A percentile compares a stretch with the other conserved stretches of the same genome.
Evolutionary conservation across 208 protist genomes (phyloP).

Genomic region (Acanthamoeba healyi): DNA sequence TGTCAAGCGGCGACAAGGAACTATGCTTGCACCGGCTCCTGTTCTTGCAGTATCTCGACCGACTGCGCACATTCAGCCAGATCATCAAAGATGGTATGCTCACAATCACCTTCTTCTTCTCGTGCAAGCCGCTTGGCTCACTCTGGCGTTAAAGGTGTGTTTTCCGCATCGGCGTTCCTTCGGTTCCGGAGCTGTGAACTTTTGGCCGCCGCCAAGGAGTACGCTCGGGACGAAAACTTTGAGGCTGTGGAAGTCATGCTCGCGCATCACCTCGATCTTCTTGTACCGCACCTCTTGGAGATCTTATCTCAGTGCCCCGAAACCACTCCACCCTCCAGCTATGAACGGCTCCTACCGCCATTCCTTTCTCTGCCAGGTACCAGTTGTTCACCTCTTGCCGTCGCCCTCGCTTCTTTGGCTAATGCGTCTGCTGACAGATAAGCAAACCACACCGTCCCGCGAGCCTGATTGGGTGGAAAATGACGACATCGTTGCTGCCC

Average conservation of each 20-base stretch:
- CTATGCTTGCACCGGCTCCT: slow-evolving; percentile 65
- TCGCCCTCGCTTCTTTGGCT: too few relatives aligned
- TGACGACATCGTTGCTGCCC: not conserved
- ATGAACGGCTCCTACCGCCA: slow-evolving; percentile 47
- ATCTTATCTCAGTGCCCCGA: slow-evolving; percentile 41
- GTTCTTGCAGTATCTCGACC: slow-evolving; percentile 50
- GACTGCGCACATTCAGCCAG: not conserved
- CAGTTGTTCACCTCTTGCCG: too few relatives aligned
- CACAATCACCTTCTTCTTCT: not conserved
- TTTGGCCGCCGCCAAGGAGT: not conserved
- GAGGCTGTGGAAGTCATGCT: slow-evolving; percentile 16
- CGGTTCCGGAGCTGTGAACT: slow-evolving; percentile 54
- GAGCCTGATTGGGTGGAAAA: slow-evolving; percentile 60
- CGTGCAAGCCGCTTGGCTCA: too few relatives aligned
- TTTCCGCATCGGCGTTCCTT: slow-evolving; percentile 13
- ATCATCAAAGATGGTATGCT: slow-evolving; percentile 14
- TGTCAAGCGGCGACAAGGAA: slow-evolving; percentile 1
- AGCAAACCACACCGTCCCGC: not conserved
- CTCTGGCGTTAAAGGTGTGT: not conserved
- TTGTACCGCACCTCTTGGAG: slow-evolving; percentile 36
- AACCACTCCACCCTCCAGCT: slow-evolving; percentile 7
- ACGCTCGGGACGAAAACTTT: slow-evolving; percentile 59
- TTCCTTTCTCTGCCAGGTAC: not conserved
- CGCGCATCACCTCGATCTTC: not conserved
- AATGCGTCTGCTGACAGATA: too few relatives aligned